Evolutionary conservation across 1,284 basidiomycete genomes (phyloP).

Genomic region (Quambalaria eucalypti): DNA sequence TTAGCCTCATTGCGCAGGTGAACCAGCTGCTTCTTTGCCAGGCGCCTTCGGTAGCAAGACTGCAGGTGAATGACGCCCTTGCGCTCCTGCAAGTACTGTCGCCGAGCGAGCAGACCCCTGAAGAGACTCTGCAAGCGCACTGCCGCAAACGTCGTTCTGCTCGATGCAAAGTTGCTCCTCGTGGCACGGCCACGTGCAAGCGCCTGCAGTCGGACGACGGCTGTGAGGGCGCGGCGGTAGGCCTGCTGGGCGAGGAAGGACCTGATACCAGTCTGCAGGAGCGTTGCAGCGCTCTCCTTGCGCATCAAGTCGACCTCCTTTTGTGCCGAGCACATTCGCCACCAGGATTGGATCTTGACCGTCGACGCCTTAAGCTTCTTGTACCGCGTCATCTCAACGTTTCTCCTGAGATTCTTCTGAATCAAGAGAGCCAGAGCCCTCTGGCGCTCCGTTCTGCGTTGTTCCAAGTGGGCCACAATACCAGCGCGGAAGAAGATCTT

Average conservation of each 20-base stretch:
- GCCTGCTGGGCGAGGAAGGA: constrained; percentile 65
- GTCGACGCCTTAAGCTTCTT: constrained; percentile 62
- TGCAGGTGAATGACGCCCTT: constrained; percentile 75
- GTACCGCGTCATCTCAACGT: constrained; percentile 75
- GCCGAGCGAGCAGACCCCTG: constrained; percentile 67
- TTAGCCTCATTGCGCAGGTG: constrained; percentile 80
- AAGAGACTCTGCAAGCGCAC: constrained; percentile 72
- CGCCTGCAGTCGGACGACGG: constrained; percentile 70
- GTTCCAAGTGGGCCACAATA: constrained; percentile 94
- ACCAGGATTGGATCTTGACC: constrained; percentile 85
- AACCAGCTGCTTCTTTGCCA: constrained; percentile 77
- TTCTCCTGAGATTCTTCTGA: constrained; percentile 89
- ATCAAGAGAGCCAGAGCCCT: constrained; percentile 86
- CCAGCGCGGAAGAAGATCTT: constrained; percentile 99
- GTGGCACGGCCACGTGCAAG: constrained; percentile 71
- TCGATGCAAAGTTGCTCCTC: constrained; percentile 59
- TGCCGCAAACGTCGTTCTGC: constrained; percentile 61
- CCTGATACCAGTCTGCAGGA: constrained; percentile 67
- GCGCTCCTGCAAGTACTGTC: constrained; percentile 60
- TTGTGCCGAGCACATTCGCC: constrained; percentile 73
- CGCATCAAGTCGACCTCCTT: constrained; percentile 64
- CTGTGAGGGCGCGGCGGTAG: constrained; percentile 60
- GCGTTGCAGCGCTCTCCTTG: constrained; percentile 64
- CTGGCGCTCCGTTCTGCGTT: constrained; percentile 73
- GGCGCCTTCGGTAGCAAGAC: constrained; percentile 78